Percentiles rank a stretch among this genome's conserved stretches.
Evolutionary conservation across 2,329 filamentous ascomycete species (phyloP).

Genomic region (Hansfordia pulvinata): DNA sequence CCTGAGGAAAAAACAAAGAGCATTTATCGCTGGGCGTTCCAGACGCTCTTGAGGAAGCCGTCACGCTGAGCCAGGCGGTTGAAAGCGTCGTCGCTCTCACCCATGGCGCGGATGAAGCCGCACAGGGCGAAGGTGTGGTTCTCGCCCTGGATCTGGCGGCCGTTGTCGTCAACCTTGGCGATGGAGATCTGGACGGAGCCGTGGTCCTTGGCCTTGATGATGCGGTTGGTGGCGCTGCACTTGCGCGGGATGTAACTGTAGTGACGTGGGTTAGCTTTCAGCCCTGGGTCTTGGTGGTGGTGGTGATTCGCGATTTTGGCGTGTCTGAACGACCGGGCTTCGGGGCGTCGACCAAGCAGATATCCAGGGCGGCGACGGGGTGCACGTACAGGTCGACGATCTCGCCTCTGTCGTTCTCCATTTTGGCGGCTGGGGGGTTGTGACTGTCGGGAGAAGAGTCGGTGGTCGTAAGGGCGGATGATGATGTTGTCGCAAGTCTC

Average conservation of each 20-base stretch:
- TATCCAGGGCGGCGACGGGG: too few relatives aligned
- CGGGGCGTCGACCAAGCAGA: too few relatives aligned
- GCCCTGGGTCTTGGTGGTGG: too few relatives aligned
- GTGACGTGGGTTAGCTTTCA: too few relatives aligned
- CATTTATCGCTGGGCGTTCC: slow-evolving; percentile 59
- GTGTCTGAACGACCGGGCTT: too few relatives aligned
- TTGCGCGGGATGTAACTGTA: slow-evolving; percentile 93
- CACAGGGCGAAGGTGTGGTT: slow-evolving; percentile 95
- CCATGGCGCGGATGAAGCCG: slow-evolving; percentile 95
- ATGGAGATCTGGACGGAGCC: slow-evolving; percentile 94
- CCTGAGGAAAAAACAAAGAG: slow-evolving; percentile 5
- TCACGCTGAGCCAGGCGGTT: slow-evolving; percentile 95
- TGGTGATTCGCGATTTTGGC: too few relatives aligned
- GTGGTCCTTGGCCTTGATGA: slow-evolving; percentile 99
- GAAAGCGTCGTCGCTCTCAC: slow-evolving; percentile 91
- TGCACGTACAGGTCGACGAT: slow-evolving; percentile 90
- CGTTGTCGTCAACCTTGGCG: slow-evolving; percentile 98
- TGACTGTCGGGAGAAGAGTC: too few relatives aligned
- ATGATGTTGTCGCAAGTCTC: slow-evolving; percentile 4
- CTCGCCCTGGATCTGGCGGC: slow-evolving; percentile 83
- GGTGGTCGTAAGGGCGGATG: slow-evolving; percentile 16
- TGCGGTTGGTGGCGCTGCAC: slow-evolving; percentile 97
- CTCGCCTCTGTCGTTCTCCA: slow-evolving; percentile 99
- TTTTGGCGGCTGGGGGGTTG: slow-evolving; percentile 42
- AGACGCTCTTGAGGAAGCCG: slow-evolving; percentile 93